phyloP scores from a whole-genome alignment of 257 asterid species.

The Cruciata laevipes region DNA sequence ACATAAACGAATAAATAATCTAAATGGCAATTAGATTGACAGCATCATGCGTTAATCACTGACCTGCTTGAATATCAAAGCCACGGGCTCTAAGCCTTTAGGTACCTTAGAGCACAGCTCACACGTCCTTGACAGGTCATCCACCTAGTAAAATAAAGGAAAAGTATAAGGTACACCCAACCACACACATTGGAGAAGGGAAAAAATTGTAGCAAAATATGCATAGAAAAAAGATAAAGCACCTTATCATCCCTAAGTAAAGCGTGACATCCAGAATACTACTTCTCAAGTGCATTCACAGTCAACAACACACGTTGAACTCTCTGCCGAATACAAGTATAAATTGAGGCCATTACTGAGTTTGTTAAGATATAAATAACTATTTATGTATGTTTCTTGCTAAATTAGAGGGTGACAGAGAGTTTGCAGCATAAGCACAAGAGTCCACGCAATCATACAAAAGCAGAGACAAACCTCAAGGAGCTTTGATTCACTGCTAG shows the following conservation, averaged over 20 bases:
- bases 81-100: constrained; percentile 80
- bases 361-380: background rate
- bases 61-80: constrained; percentile 87
- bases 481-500: constrained; percentile 88
- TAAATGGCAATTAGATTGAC: background rate
- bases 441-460: constrained; percentile 5
- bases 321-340: constrained; percentile 37
- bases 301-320: constrained; percentile 84
- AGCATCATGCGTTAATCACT: constrained; percentile 6
- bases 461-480: constrained; percentile 72
- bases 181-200: background rate
- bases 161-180: constrained; percentile 5
- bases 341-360: background rate
- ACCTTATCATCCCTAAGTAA: constrained; percentile 98
- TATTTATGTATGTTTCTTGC: background rate
- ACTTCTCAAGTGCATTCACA: constrained; percentile 94
- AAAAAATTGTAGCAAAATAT: background rate
- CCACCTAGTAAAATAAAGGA: constrained; percentile 41
- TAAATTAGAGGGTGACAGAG: background rate
- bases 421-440: background rate
- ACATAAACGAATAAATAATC: constrained; percentile 2
- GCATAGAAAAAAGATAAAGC: background rate
- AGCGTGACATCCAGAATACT: constrained; percentile 96
- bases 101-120: constrained; percentile 88
- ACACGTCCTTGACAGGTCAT: constrained; percentile 92